Percentiles rank a stretch among this genome's conserved stretches.
Conservation (phyloP, 768 basidiomycete species). For the Mycena capillaripes region DNA sequence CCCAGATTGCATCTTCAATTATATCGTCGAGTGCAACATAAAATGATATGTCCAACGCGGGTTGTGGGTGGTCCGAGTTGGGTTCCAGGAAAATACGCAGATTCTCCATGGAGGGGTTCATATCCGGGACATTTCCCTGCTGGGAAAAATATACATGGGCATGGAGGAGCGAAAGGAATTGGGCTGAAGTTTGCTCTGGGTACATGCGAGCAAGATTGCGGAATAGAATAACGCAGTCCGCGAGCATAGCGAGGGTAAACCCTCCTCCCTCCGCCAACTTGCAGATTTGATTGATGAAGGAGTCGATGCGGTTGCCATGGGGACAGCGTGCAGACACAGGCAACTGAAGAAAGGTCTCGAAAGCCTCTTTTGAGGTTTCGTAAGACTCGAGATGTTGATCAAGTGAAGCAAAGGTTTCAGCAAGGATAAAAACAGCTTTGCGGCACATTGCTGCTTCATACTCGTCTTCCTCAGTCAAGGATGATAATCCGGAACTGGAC, state of each 20-base stretch:
- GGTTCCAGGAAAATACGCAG: conserved; percentile 12
- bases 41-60: not conserved
- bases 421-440: not conserved
- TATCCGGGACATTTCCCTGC: not conserved
- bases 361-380: not conserved
- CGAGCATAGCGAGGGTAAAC: conserved; percentile 1
- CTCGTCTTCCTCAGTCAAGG: not conserved
- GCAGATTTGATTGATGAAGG: conserved; percentile 15
- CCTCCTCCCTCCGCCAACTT: not conserved
- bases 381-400: conserved; percentile 5
- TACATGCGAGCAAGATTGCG: no score
- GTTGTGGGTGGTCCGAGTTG: not conserved
- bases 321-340: not conserved
- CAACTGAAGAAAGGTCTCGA: not conserved
- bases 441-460: not conserved
- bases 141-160: not conserved
- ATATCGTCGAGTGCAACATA: not conserved
- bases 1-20: not conserved
- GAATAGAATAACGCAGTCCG: not conserved
- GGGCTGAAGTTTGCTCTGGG: not conserved
- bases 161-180: conserved; percentile 22
- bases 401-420: not conserved
- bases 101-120: not conserved
- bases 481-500: not conserved
- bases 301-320: not conserved